These are phyloP conservation scores for Primulina huaijiensis DNA, from an alignment of 257 asterid genomes.

Conservation along the genomic window DNA sequence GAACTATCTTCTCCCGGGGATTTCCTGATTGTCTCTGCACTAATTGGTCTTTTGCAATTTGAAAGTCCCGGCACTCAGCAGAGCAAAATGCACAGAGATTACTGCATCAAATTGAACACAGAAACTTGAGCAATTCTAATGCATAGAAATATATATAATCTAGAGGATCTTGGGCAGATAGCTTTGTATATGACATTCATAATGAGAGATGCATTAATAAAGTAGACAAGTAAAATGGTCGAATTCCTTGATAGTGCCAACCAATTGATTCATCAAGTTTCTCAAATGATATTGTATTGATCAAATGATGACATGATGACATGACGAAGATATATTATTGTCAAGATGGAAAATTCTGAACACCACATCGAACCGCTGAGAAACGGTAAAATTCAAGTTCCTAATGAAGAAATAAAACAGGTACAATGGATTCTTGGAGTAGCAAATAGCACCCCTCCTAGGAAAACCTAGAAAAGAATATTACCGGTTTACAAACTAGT, in stretches of 20 bases:
- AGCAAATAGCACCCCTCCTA: not conserved
- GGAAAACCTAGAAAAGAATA: too few species aligned
- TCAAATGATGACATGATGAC: too few species aligned
- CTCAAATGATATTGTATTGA: not conserved
- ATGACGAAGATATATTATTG: too few species aligned
- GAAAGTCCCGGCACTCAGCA: constrained; percentile 45
- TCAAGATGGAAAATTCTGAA: too few species aligned
- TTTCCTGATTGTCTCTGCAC: constrained; percentile 25
- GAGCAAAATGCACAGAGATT: constrained; percentile 61
- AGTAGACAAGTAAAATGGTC: not conserved
- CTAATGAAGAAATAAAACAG: not conserved
- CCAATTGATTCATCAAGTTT: not conserved
- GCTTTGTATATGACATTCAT: not conserved
- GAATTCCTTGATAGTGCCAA: not conserved
- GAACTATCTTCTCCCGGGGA: constrained; percentile 17
- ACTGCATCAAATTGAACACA: constrained; percentile 37
- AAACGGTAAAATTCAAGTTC: not conserved
- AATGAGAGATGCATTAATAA: not conserved
- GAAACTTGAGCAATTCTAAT: constrained; percentile 15
- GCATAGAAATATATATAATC: not conserved
- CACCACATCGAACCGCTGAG: not conserved
- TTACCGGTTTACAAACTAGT: too few species aligned
- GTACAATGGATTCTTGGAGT: too few species aligned
- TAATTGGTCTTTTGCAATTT: constrained; percentile 39
- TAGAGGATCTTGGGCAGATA: not conserved